These are phyloP conservation scores for Tetrahymena elliotti DNA, from an alignment of 73 alveolate genomes.

Conservation along the genomic window DNA sequence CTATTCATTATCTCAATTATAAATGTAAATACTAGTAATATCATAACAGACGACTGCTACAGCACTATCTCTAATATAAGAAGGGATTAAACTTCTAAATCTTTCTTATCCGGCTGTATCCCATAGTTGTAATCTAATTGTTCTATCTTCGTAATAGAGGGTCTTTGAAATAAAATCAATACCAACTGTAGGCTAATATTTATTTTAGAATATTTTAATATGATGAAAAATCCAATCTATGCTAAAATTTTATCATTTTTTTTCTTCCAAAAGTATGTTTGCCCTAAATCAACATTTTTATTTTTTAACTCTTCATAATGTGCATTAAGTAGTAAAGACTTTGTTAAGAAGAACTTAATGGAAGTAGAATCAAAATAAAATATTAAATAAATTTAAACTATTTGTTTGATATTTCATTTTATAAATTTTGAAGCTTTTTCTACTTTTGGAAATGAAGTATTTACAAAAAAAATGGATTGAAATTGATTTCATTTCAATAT, in stretches of 20 bases:
- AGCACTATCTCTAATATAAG: conserved; percentile 67
- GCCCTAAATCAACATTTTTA: no score
- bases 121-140: conserved; percentile 66
- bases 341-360: no score
- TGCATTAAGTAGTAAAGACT: no score
- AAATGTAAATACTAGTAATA: conserved; percentile 43
- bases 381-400: no score
- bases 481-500: no score
- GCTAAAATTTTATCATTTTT: not conserved
- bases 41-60: conserved; percentile 77
- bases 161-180: conserved; percentile 98
- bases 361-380: no score
- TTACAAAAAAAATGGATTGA: no score
- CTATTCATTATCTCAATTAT: not conserved
- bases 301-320: no score
- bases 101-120: conserved; percentile 79
- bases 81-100: conserved; percentile 62
- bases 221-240: not conserved
- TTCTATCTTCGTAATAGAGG: conserved; percentile 85
- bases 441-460: no score
- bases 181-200: conserved; percentile 92
- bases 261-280: not conserved
- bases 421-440: no score
- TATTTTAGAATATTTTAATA: not conserved
- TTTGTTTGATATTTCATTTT: no score